Percentiles rank a stretch among this genome's conserved stretches.
Evolutionary conservation across 305 asterid species (phyloP).

Genomic region (Solanum hybrid): DNA sequence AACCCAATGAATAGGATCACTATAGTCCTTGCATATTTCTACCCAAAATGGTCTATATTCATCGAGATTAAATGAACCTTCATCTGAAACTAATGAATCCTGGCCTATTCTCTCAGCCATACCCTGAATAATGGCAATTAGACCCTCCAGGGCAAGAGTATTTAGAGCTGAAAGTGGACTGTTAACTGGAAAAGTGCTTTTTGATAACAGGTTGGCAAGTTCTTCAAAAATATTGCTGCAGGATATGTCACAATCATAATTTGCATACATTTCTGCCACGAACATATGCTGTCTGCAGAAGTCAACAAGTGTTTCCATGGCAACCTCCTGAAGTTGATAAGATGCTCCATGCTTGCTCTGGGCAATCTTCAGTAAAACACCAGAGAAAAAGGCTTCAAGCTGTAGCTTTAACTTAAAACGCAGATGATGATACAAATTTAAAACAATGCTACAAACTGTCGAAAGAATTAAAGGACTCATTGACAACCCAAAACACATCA

Average conservation of each 20-base stretch:
- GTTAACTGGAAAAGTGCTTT: conserved; percentile 89
- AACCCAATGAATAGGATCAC: conserved; percentile 65
- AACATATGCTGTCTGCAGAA: conserved; percentile 91
- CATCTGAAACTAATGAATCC: conserved; percentile 37
- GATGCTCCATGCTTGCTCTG: conserved; percentile 81
- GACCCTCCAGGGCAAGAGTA: conserved; percentile 84
- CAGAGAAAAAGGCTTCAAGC: conserved; percentile 76
- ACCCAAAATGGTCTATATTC: conserved; percentile 74
- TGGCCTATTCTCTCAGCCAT: conserved; percentile 71
- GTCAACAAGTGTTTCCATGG: conserved; percentile 93
- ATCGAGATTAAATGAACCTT: conserved; percentile 28
- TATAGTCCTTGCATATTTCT: conserved; percentile 45
- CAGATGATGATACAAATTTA: conserved; percentile 83
- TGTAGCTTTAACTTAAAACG: conserved; percentile 72
- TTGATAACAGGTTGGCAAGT: conserved; percentile 69
- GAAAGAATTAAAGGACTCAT: conserved; percentile 89
- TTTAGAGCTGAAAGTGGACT: conserved; percentile 77
- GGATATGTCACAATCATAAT: conserved; percentile 88
- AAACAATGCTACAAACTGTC: conserved; percentile 82
- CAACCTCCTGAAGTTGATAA: conserved; percentile 92
- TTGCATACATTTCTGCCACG: conserved; percentile 72
- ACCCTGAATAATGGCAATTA: conserved; percentile 76
- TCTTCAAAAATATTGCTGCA: conserved; percentile 79
- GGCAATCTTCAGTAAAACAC: conserved; percentile 71
- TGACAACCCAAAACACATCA: conserved; percentile 92